phyloP scores from a whole-genome alignment of 192 early-diverging fungal species.

The Backusella mclennaniae region DNA sequence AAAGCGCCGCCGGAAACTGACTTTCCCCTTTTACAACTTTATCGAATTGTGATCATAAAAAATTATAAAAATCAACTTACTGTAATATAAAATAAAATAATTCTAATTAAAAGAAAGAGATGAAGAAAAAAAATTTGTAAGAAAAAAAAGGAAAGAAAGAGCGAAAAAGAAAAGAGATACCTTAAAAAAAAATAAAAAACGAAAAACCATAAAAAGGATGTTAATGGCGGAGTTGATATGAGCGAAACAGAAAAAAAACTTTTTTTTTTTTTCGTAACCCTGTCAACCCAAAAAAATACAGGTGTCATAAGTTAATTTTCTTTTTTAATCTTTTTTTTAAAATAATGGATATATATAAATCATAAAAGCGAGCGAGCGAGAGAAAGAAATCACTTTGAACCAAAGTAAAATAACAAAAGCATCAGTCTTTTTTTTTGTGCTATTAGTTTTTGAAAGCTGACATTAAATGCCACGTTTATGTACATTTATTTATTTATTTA shows the following conservation, averaged over 20 bases:
- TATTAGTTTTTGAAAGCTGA: slow-evolving; percentile 12
- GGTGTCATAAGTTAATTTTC: neutral
- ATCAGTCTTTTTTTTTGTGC: neutral
- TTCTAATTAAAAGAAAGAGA: neutral
- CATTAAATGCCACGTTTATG: slow-evolving; percentile 7
- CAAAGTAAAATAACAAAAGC: neutral
- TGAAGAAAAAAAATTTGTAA: neutral
- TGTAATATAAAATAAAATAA: neutral
- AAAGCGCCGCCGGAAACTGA: slow-evolving; percentile 19
- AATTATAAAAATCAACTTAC: neutral
- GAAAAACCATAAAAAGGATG: neutral
- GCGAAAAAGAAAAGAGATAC: neutral
- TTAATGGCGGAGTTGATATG: neutral
- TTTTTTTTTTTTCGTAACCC: neutral
- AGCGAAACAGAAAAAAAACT: neutral
- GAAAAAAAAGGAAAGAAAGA: slow-evolving; percentile 7
- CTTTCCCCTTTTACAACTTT: slow-evolving; percentile 12
- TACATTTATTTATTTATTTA: neutral
- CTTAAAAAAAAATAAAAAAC: neutral
- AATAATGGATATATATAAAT: neutral
- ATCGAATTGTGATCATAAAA: neutral
- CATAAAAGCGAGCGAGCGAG: neutral
- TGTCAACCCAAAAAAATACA: neutral
- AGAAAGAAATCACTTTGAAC: neutral
- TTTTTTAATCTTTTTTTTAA: neutral